phyloP scores from a whole-genome alignment of 495 filamentous ascomycete species.

The Penicillium coprophilum region DNA sequence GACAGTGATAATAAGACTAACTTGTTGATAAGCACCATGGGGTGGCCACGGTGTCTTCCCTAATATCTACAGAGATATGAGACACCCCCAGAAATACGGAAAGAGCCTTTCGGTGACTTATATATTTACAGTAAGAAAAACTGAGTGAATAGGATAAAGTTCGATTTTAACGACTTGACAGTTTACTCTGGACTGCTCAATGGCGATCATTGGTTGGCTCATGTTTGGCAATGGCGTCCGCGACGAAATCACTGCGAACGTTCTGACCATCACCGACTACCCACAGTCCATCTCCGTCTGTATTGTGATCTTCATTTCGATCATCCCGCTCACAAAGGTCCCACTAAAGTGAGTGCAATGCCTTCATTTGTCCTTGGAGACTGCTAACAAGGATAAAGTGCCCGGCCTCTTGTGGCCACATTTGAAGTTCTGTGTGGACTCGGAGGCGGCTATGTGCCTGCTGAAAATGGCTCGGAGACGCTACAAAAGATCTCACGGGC shows the following conservation, averaged over 20 bases:
- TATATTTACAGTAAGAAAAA: conserved; percentile 72
- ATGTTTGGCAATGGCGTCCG: conserved; percentile 90
- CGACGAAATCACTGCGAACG: conserved; percentile 89
- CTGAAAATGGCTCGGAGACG: conserved; percentile 54
- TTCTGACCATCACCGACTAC: conserved; percentile 71
- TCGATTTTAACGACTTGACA: conserved; percentile 33
- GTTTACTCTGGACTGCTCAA: conserved; percentile 75
- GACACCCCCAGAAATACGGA: conserved; percentile 84
- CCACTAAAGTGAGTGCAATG: conserved; percentile 69
- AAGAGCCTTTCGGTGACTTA: conserved; percentile 79
- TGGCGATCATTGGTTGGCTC: conserved; percentile 78
- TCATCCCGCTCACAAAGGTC: conserved; percentile 93
- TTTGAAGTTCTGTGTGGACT: conserved; percentile 78
- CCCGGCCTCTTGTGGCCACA: conserved; percentile 82
- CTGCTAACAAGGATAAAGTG: conserved; percentile 43
- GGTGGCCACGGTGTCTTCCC: conserved; percentile 95
- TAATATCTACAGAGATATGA: conserved; percentile 97
- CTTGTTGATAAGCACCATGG: conserved; percentile 64
- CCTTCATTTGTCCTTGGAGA: not conserved
- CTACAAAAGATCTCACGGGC: conserved; percentile 59
- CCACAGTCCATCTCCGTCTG: conserved; percentile 70
- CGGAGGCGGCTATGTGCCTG: conserved; percentile 35
- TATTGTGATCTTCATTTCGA: conserved; percentile 80
- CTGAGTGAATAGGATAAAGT: not conserved
- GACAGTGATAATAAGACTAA: not conserved